Base-by-base conservation (phyloP, 176 grass and related monocot species). In the Oryza coarctata region DNA sequence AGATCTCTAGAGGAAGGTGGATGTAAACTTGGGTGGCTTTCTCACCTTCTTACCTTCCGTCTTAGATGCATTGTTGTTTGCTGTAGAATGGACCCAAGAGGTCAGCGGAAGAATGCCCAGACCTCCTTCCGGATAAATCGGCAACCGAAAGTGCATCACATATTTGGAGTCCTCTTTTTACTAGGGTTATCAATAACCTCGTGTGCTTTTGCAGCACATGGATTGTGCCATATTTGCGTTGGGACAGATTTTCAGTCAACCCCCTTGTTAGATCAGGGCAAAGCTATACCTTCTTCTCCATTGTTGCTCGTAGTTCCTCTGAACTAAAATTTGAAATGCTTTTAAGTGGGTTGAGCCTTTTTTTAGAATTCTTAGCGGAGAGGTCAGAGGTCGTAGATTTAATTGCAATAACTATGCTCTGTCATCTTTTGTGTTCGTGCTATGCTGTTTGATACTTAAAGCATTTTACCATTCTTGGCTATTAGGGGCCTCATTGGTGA, bases 381-480 rank as follows among this genome's bases (percentile, higher is more conserved):
- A 55, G 18, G 7, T 55, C 18, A 9, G 17, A 55, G 18, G 50
- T 55, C 20, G 3, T 55, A 55, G 50, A n/a, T 55, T 55, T 45
- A 45, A 45, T 45, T 0, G 13, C 3, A 45, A 14, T 45, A 45
- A 13, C 45, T 49, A 5, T 49, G 15, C 15, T 47, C 44, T 49
- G 14, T 49, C 7, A 39, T 39, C 45, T 49, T 38, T 25, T 64
- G 7, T 9, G 9, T 62, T 18, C 3, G 15, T 32, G 25, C 9
- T 81, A 28, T 35, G 2, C 60, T 22, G 25, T 62, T 4, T 2
- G 3, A 20, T 39, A n/a, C 60, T 30, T 40, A 14, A 44, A 45
- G 3, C 43, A 18, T 44, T 78, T 78, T 39, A 34, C 26, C 41
- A 47, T 83, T 65, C 28, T 28, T 82, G 63, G 26, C 50, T 61